These are phyloP conservation scores for Mycena metata DNA, from an alignment of 768 basidiomycete species.

Conservation along the genomic window DNA sequence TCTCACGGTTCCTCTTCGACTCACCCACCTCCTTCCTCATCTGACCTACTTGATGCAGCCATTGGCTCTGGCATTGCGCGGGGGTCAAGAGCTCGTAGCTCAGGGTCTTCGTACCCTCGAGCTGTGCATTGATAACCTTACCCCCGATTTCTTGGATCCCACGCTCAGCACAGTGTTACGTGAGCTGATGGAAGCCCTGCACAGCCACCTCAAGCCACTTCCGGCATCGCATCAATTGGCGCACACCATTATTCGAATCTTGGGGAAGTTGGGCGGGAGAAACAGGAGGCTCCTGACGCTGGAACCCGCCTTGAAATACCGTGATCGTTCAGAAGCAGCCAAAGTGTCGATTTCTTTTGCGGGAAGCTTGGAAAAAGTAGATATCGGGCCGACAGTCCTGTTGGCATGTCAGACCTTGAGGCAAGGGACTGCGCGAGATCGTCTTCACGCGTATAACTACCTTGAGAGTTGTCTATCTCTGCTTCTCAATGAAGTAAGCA, in stretches of 20 bases:
- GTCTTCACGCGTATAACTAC: slow-evolving; percentile 72
- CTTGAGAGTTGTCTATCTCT: slow-evolving; percentile 80
- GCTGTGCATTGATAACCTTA: slow-evolving; percentile 98
- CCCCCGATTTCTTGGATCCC: slow-evolving; percentile 97
- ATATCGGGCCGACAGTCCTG: slow-evolving; percentile 73
- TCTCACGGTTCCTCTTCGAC: slow-evolving; percentile 93
- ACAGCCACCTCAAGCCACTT: slow-evolving; percentile 89
- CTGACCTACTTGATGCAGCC: slow-evolving; percentile 97
- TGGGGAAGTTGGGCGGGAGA: slow-evolving; percentile 96
- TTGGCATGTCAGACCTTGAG: slow-evolving; percentile 76
- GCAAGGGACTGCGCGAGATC: slow-evolving; percentile 64
- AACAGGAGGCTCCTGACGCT: slow-evolving; percentile 90
- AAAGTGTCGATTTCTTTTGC: slow-evolving; percentile 81
- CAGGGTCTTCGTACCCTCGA: slow-evolving; percentile 97
- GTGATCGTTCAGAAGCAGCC: slow-evolving; percentile 77
- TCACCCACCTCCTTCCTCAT: slow-evolving; percentile 96
- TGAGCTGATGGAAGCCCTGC: slow-evolving; percentile 95
- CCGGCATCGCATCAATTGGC: slow-evolving; percentile 92
- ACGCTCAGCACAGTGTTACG: slow-evolving; percentile 92
- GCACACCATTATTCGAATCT: slow-evolving; percentile 94
- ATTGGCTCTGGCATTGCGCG: slow-evolving; percentile 89
- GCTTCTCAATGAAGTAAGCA: slow-evolving; percentile 80
- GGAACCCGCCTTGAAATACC: slow-evolving; percentile 82
- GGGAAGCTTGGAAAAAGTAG: slow-evolving; percentile 72
- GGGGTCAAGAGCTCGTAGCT: slow-evolving; percentile 89